Evolutionary conservation across 129 eudicot genomes (phyloP).

Genomic region (Lactuca saligna): DNA sequence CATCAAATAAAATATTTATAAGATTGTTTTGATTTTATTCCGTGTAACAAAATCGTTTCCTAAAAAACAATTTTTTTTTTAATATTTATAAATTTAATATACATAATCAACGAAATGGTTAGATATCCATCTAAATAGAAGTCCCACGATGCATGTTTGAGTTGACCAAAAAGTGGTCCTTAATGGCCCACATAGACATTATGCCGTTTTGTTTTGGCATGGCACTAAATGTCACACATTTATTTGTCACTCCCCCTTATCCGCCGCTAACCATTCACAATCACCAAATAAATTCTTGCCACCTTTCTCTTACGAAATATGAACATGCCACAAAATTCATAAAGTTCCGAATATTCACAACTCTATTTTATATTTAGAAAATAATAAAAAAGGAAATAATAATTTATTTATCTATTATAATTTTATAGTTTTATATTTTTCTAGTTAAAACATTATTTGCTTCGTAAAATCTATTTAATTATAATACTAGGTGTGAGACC

Average conservation of each 20-base stretch:
- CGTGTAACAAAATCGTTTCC: no score
- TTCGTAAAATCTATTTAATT: background rate
- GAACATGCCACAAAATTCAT: background rate
- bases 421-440: no score
- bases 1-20: no score
- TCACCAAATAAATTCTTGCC: constrained; percentile 20
- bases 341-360: background rate
- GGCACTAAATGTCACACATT: constrained; percentile 10
- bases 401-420: background rate
- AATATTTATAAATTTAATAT: no score
- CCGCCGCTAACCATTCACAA: constrained; percentile 19
- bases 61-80: no score
- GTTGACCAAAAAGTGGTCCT: constrained; percentile 13
- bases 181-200: constrained; percentile 23
- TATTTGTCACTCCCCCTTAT: constrained; percentile 17
- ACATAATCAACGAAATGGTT: background rate
- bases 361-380: background rate
- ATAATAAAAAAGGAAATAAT: background rate
- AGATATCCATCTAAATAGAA: background rate
- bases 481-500: no score
- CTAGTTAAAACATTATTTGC: no score
- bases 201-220: background rate
- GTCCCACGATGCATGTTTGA: constrained; percentile 23
- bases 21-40: no score
- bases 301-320: background rate